These are phyloP conservation scores for Mallotus japonicus DNA, from an alignment of 441 rosid species.

Conservation along the genomic window DNA sequence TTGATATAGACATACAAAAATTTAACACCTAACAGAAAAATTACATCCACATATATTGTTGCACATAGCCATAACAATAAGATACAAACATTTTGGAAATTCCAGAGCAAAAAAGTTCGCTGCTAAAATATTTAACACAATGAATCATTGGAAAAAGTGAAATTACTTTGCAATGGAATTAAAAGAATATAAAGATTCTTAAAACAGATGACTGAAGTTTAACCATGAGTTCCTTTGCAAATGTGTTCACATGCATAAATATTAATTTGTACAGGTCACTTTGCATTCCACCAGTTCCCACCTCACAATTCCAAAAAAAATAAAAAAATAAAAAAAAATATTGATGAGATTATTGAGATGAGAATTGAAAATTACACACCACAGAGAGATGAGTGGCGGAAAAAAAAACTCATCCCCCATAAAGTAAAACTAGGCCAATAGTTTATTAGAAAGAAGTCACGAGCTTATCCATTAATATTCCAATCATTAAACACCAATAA, in stretches of 20 bases:
- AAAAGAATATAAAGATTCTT: neutral
- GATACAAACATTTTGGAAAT: neutral
- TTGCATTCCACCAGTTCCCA: neutral
- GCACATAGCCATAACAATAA: neutral
- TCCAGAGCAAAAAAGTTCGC: conserved; percentile 4
- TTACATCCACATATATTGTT: neutral
- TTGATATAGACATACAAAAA: neutral
- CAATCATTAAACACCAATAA: neutral
- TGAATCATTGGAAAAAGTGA: neutral
- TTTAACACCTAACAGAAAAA: neutral
- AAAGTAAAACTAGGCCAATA: neutral
- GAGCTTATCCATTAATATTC: neutral
- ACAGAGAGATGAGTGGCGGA: too few relatives aligned
- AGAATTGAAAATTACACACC: neutral
- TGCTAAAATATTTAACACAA: neutral
- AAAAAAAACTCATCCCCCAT: neutral
- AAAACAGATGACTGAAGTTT: neutral
- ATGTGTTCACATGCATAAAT: neutral
- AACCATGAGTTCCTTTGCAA: neutral
- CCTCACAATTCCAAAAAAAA: neutral
- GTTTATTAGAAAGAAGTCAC: neutral
- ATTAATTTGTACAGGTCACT: neutral
- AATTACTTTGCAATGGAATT: neutral
- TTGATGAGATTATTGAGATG: too few relatives aligned
- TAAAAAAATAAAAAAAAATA: too few relatives aligned